Base-by-base conservation (phyloP, 441 rosid species). In the Adansonia gregorii region DNA sequence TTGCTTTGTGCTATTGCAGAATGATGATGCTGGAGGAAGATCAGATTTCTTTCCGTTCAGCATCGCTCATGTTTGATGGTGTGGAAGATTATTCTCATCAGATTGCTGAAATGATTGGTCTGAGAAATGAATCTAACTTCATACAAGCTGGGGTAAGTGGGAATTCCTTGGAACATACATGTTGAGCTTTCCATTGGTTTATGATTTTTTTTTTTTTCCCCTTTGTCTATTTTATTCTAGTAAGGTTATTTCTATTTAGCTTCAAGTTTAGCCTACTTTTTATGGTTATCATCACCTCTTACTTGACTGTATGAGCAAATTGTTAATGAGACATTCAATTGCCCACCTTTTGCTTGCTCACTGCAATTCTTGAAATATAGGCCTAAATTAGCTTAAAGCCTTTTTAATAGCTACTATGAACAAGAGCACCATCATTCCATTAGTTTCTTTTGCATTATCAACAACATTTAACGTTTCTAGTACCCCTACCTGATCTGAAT, bases 11-110 rank as follows among this genome's bases (percentile, higher is more conserved):
- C 83, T 69, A 51, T 79, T 85, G 72, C 78, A 96, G 99, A 85
- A 97, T 97, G 98, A 94, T 97, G 99, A 94, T 94, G 91, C 72
- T 97, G 88, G 98, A 97, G 49, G 95, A 93, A 17, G 97, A 97
- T 76, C 98, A 94, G 82, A 93, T 97, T 81, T 97, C 99, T 45
- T 97, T 97, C 64, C 93, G 97, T 55, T 94, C 99, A 58, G 93
- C 95, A 46, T 90, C 97, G 39, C 89, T 82, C 72, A 90, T 89
- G 91, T 94, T 83, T 88, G 98, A 94, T 83, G 95, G 97, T 56
- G 89, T 97, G 68, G 99, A 97, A 89, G 99, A 97, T 78, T 97
- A 97, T 85, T 91, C 99, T 0, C 98, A 94, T 85, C 98, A 95
- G 85, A 94, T 97, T 64, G 98, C 99, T 6, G 89, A 97, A 85